Base-by-base conservation (phyloP, 73 alveolate species). In the Paramecium octaurelia region DNA sequence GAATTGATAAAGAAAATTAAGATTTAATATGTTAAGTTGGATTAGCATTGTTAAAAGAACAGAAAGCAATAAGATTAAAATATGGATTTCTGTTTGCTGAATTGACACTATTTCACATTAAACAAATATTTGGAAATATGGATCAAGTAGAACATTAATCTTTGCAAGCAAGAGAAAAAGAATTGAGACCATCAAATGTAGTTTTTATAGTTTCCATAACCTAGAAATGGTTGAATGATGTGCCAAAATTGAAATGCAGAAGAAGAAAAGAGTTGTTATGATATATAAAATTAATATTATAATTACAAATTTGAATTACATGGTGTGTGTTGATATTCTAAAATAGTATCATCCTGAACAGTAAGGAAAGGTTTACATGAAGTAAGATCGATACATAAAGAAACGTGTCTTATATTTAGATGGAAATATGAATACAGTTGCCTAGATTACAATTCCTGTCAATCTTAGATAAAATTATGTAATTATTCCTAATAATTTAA, bases 221-320 rank as follows among this genome's bases (percentile, higher is more conserved):
- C 2, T 18, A 73, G 59, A 73, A 73, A 73, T 73, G 40, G 87
- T 43, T 36, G 34, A 36, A 73, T 36, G 87, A 73, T 73, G 46
- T 73, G 87, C 87, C 87, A 73, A 73, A 73, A 40, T 20, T 73
- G 35, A 73, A 73, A 73, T 73, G 87, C 87, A 73, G 59, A 40
- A 73, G 87, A 40, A 73, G 59, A 40, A 73, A 21, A 73, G 57
- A 73, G 59, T 73, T 73, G 59, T 73, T 73, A 73, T 73, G 87
- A 73, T 34, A 73, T 36, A 73, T 73, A 64, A 31, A 27, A 64
- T 54, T 54, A 54, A 54, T 54, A 54, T 54, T 54, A 54, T 54
- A 54, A 54, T 64, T 64, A 64, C 46, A 64, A 64, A 64, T 64
- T 64, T 64, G 84, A 64, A 64, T 64, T 64, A 64, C 24, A 64